phyloP scores from a whole-genome alignment of 352 stramenopile genomes.

The Plasmopara halstedii region DNA sequence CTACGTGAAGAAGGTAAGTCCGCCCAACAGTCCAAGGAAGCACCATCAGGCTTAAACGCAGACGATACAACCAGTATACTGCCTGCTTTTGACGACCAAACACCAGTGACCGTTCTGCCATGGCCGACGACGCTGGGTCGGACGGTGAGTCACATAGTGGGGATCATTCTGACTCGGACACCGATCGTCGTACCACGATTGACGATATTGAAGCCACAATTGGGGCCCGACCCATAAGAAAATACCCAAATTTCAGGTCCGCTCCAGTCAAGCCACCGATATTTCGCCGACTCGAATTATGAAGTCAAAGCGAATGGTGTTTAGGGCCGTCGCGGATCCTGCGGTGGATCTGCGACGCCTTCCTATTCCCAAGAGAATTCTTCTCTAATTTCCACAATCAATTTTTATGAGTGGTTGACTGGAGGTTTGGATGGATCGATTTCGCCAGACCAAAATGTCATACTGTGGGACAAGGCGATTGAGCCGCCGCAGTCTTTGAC shows the following conservation, averaged over 20 bases:
- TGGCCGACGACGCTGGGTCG: background rate
- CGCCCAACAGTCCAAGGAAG: background rate
- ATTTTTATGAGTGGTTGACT: too few relatives aligned
- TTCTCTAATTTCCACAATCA: too few relatives aligned
- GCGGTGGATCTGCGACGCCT: background rate
- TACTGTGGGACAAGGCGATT: too few relatives aligned
- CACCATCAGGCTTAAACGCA: background rate
- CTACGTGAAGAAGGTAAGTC: background rate
- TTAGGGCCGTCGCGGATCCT: background rate
- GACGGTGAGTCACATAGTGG: background rate
- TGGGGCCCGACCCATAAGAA: background rate
- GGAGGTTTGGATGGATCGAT: too few relatives aligned
- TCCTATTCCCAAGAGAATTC: background rate
- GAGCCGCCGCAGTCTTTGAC: too few relatives aligned
- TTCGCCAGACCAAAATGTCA: too few relatives aligned
- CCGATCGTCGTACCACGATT: background rate
- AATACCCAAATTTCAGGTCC: background rate
- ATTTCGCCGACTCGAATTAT: background rate
- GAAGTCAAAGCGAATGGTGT: background rate
- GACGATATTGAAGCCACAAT: background rate
- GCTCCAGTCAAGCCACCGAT: background rate
- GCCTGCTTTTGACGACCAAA: background rate
- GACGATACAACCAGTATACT: background rate
- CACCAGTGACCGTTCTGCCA: background rate
- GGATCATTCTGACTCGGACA: background rate